Base-by-base conservation (phyloP, 2,329 filamentous ascomycete species). In the Cadophora sp. region DNA sequence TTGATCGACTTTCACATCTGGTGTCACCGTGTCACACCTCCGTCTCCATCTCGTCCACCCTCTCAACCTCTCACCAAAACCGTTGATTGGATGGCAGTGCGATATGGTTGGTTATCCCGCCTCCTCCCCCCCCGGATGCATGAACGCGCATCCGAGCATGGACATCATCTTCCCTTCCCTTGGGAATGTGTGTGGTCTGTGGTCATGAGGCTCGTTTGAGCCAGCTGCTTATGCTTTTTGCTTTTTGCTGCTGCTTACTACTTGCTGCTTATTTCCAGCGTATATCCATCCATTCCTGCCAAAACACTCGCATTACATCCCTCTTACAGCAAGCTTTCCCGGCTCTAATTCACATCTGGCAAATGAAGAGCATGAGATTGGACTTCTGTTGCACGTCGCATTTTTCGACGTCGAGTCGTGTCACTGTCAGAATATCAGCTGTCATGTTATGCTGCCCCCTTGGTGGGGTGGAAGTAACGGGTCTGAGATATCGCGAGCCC, bases 21-120 rank as follows among this genome's bases (percentile, higher is more conserved):
- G 18, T 58, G 53, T 58, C 53, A 58, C n/a, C 22, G 18, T 58
- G 53, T 58, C 53, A 58, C n/a, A 39, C 51, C 20, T 58, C n/a
- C 18, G 39, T 22, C 33, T 41, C 30, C 47, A 50, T 56, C 18
- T 22, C 36, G 24, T 7, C 20, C 20, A 58, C 33, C 14, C n/a
- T n/a, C n/a, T n/a, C n/a, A n/a, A n/a, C n/a, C n/a, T n/a, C n/a
- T n/a, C n/a, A n/a, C n/a, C n/a, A n/a, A 39, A 24, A 55, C 16
- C 16, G 36, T 58, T 39, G 53, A 55, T 58, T 39, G 53, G 53
- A 41, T 33, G 36, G 20, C 33, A 41, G 27, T 30, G 27, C 9
- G 30, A 20, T 22, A 11, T 41, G 36, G 30, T 7, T 39, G 22
- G n/a, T 8, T 27, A 2, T 39, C 7, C 6, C 30, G 22, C 36